phyloP scores from a whole-genome alignment of 805 yeast genomes.

The Candida suzukii region DNA sequence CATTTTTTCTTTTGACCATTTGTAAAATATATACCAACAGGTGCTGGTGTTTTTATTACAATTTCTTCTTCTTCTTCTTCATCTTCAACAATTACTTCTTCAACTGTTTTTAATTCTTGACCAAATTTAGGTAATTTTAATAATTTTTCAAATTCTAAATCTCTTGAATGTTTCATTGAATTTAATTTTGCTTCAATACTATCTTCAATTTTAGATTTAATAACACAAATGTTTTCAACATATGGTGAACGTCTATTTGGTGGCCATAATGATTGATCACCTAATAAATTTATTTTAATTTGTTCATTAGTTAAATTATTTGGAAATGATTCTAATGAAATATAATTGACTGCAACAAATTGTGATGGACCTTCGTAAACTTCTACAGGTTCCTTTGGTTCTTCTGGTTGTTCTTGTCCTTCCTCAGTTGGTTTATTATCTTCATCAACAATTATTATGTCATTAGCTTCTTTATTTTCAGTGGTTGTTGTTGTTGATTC shows the following conservation, averaged over 20 bases:
- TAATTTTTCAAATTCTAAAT: conserved; percentile 32
- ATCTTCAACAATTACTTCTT: conserved; percentile 35
- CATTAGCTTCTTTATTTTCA: too few relatives aligned
- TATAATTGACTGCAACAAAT: conserved; percentile 45
- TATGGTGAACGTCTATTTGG: conserved; percentile 48
- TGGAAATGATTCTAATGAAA: conserved; percentile 46
- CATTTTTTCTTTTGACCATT: conserved; percentile 64
- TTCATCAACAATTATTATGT: too few relatives aligned
- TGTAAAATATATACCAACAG: conserved; percentile 65
- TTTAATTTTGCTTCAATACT: conserved; percentile 15
- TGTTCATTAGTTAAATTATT: conserved; percentile 22
- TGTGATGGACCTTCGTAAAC: conserved; percentile 64
- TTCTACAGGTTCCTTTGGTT: conserved; percentile 1
- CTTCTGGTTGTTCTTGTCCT: not conserved
- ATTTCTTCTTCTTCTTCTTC: conserved; percentile 40
- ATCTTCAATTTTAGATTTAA: conserved; percentile 20
- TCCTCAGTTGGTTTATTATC: not conserved
- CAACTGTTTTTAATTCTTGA: conserved; percentile 34
- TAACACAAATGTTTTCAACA: conserved; percentile 32
- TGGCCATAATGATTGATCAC: conserved; percentile 47
- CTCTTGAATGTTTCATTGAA: conserved; percentile 16
- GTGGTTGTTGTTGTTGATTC: too few relatives aligned
- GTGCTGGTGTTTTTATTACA: conserved; percentile 60
- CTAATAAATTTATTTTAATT: conserved; percentile 45
- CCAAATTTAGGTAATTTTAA: conserved; percentile 58